These are phyloP conservation scores for Paramecium biaurelia DNA, from an alignment of 73 alveolate species.

Conservation along the genomic window DNA sequence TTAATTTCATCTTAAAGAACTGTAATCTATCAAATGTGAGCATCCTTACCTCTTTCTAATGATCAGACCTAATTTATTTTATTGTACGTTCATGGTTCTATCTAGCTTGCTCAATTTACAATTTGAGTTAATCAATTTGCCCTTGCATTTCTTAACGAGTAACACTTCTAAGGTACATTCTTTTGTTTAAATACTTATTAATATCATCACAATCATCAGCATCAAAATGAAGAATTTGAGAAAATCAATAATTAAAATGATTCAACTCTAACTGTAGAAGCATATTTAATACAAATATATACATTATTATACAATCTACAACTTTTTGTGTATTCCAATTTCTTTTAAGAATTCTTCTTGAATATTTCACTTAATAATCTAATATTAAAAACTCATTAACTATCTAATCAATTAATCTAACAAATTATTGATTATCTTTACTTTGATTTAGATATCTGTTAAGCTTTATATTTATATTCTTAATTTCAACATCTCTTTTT, in stretches of 20 bases:
- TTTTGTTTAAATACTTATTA: background rate
- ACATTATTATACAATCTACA: background rate
- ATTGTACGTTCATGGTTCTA: background rate
- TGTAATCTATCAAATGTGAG: background rate
- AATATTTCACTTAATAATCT: too few relatives aligned
- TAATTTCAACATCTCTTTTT: background rate
- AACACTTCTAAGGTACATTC: background rate
- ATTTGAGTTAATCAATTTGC: background rate
- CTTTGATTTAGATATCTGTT: background rate
- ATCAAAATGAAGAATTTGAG: background rate
- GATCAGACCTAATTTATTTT: background rate
- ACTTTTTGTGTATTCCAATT: background rate
- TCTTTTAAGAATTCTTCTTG: background rate
- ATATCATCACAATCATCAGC: background rate
- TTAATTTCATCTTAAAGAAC: background rate
- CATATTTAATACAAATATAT: background rate
- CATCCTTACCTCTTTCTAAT: background rate
- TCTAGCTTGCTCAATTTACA: background rate
- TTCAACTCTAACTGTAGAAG: background rate
- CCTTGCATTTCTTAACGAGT: background rate
- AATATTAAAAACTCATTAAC: too few relatives aligned
- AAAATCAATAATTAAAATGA: too few relatives aligned
- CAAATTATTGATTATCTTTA: too few relatives aligned
- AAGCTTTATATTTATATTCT: too few relatives aligned
- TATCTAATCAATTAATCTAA: background rate